phyloP scores from a whole-genome alignment of 495 filamentous ascomycete genomes.

The Podospora australis region DNA sequence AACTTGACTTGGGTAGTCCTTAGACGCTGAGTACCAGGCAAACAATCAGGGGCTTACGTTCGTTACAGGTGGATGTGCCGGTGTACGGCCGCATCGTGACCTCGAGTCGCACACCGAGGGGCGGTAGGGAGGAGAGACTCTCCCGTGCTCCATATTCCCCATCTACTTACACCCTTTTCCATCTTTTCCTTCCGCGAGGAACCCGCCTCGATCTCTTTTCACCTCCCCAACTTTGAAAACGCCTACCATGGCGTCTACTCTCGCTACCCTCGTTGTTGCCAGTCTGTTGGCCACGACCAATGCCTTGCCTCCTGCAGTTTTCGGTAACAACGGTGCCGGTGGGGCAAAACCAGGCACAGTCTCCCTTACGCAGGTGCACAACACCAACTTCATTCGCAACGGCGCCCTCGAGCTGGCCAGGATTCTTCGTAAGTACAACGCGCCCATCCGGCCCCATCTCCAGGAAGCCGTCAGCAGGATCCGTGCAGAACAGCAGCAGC shows the following conservation, averaged over 20 bases:
- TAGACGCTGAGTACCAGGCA: too few species aligned
- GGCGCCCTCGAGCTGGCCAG: conserved; percentile 49
- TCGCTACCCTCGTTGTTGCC: conserved; percentile 7
- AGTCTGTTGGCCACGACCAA: conserved; percentile 41
- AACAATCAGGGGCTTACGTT: too few species aligned
- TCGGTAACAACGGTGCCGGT: conserved; percentile 18
- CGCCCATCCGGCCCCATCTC: conserved; percentile 26
- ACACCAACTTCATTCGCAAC: conserved; percentile 39
- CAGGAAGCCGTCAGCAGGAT: background rate
- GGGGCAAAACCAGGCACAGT: too few species aligned
- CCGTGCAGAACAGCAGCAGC: background rate
- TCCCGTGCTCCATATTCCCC: background rate
- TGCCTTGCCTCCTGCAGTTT: conserved; percentile 13
- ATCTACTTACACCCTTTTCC: background rate
- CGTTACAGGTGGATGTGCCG: too few species aligned
- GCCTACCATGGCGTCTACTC: background rate
- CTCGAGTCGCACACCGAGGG: too few species aligned
- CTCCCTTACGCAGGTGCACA: conserved; percentile 48
- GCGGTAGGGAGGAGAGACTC: too few species aligned
- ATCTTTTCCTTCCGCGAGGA: too few species aligned
- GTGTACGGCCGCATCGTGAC: too few species aligned
- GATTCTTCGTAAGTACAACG: conserved; percentile 54
- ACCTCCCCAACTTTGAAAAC: background rate
- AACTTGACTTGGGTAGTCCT: too few species aligned
- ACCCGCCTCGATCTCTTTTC: background rate